Evolutionary conservation across 208 protist genomes (phyloP).

Genomic region (Jaenimonas drosophilae): DNA sequence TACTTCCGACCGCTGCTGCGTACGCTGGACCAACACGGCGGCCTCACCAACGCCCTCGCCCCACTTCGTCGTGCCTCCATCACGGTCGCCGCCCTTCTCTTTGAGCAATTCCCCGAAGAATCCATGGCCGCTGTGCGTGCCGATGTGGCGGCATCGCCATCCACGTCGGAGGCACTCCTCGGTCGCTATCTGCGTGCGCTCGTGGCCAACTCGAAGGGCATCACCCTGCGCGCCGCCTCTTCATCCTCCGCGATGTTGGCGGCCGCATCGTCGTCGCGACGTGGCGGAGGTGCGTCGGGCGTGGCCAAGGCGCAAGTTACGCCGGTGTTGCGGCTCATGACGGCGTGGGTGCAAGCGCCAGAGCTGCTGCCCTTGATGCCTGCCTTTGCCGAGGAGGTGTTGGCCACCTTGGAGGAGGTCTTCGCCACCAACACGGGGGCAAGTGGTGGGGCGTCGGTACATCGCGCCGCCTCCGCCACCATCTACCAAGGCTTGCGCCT

Average conservation of each 20-base stretch:
- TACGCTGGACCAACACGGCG: too few species aligned
- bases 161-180: constrained; percentile 13
- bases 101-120: constrained; percentile 73
- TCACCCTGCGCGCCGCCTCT: constrained; percentile 3
- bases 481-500: constrained; percentile 63
- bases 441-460: constrained; percentile 3
- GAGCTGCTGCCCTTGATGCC: constrained; percentile 42
- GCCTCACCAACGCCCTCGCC: constrained; percentile 23
- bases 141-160: not conserved
- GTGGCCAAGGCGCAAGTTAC: constrained; percentile 21
- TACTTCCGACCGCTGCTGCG: constrained; percentile 15
- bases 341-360: constrained; percentile 44
- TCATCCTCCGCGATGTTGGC: constrained; percentile 1
- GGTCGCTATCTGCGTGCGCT: constrained; percentile 22
- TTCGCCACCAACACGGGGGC: constrained; percentile 27
- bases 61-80: constrained; percentile 32
- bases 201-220: constrained; percentile 31
- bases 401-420: constrained; percentile 52
- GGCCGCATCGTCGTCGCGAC: too few species aligned
- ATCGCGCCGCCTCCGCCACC: constrained; percentile 21
- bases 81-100: constrained; percentile 43
- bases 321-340: constrained; percentile 61
- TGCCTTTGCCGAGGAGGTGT: constrained; percentile 35
- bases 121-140: constrained; percentile 26
- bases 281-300: not conserved